Base-by-base conservation (phyloP, 228 moss, liverwort and hornwort genomes). In the Sphagnum fallax region DNA sequence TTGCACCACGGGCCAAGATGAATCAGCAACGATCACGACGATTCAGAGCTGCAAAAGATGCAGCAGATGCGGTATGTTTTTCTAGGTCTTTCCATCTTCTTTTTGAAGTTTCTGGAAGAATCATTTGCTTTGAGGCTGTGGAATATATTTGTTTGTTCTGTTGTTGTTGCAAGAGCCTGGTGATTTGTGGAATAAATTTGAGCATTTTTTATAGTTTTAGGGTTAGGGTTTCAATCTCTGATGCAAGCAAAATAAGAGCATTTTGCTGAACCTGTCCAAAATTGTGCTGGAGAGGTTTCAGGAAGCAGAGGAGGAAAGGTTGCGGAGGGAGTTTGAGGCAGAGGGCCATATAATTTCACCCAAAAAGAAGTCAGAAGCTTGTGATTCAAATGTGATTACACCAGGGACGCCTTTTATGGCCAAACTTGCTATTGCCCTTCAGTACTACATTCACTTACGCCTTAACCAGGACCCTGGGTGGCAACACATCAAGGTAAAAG, bases 381-480 rank as follows among this genome's bases (percentile, higher is more conserved):
- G 85, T 65, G 97, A 97, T 72, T 93, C 93, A 16, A 97, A 97
- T 76, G 97, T 97, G 50, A 97, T 97, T 52, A 97, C 97, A 52
- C 97, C 97, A 61, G 93, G 93, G 67, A 97, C 97, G 4, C 93
- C 93, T 8, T 97, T 97, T 62, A 97, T 97, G 97, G 88, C 83
- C 48, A 87, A 85, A 70, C 83, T 97, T 76, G 86, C 97, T 60
- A 76, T 77, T 66, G 97, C 97, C 60, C 76, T 97, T 78, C 93
- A 93, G 73, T 97, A 97, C 67, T 97, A 97, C 67, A 87, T 90
- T 63, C 97, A 93, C 68, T 75, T 93, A 75, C 89, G 97, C 59
- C 75, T 97, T 72, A 97, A 97, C 78, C 76, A 91, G 72, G 91
- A 93, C 55, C 91, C 90, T 70, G 93, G 91, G 67, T 97, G 93